A percentile compares a stretch with the other conserved stretches of the same genome.
phyloP scores from a whole-genome alignment of 2,329 filamentous ascomycete species.

The Claviceps arundinis region DNA sequence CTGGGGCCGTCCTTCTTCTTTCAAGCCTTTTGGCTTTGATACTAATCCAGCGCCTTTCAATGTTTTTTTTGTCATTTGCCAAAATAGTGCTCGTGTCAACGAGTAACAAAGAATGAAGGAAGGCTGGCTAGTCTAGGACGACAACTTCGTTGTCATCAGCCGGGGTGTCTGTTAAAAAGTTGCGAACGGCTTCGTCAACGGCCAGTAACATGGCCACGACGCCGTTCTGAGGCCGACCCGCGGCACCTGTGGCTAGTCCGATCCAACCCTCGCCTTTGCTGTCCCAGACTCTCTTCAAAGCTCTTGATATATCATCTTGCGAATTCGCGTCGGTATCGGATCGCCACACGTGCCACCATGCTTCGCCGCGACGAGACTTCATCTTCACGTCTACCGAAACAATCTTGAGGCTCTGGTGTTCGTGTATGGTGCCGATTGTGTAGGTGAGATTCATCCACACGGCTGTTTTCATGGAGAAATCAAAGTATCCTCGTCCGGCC shows the following conservation, averaged over 20 bases:
- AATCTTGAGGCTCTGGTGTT: conserved; percentile 13
- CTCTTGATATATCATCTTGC: conserved; percentile 23
- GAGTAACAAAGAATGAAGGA: neutral
- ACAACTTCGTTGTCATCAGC: conserved; percentile 5
- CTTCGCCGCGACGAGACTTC: conserved; percentile 30
- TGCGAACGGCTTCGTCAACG: conserved; percentile 33
- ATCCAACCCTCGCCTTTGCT: conserved; percentile 31
- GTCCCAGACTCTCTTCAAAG: conserved; percentile 33
- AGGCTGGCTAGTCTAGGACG: conserved; percentile 7
- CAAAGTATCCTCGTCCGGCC: conserved; percentile 32
- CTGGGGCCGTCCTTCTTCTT: too few species aligned
- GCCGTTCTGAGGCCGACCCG: conserved; percentile 24
- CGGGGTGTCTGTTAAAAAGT: conserved; percentile 9
- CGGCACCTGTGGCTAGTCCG: conserved; percentile 34
- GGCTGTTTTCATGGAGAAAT: conserved; percentile 38
- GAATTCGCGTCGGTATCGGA: conserved; percentile 9
- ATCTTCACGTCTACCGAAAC: conserved; percentile 41
- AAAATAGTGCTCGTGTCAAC: neutral
- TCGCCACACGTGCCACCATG: conserved; percentile 39
- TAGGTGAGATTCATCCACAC: conserved; percentile 48
- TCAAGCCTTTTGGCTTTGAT: neutral
- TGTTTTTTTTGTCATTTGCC: neutral
- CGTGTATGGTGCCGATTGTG: conserved; percentile 19
- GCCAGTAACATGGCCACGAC: conserved; percentile 34
- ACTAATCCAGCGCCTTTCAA: neutral